Evolutionary conservation across 371 early-diverging fungal species (phyloP), one percentile per base, ranked within the genome.

Genomic region (Rhizopus microsporus): DNA sequence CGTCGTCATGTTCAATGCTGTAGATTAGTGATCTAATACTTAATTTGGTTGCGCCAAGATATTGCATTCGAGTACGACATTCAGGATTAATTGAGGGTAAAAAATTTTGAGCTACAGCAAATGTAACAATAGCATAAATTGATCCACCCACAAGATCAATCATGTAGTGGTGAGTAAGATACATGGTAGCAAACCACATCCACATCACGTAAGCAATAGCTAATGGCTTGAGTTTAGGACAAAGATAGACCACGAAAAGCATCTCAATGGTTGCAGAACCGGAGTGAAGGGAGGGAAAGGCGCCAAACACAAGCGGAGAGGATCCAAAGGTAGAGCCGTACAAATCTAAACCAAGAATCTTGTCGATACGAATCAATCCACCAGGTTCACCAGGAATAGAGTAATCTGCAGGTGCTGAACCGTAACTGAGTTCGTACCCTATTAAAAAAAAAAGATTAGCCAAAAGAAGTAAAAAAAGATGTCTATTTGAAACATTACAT

Each of bases 161-260:
- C 59, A 89, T 72, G 54, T 88, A 90, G 56, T 90, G 89, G 60
- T 90, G 91, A 3, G 83, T 83, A n/a, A 89, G 66, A 64, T 90
- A 90, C 83, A 90, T 86, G 57, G 89, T 89, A 0, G 88, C 81
- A 85, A 84, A 87, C 91, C 89, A 88, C 68, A 88, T 78, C 88
- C 88, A 88, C 60, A 80, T 68, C n/a, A 85, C 79, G 64, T 89
- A 88, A 4, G 59, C 57, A 12, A 82, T 57, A n/a, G 62, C 71
- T 8, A 83, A 65, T 2, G 81, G 78, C 44, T 74, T 71, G 37
- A 78, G 49, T 31, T 67, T 71, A 3, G 85, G 86, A 32, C 66
- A 72, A 34, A 85, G 53, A 43, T 74, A 79, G 42, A 65, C 70
- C 39, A 83, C 58, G 64, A 89, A 89, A 32, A 86, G 62, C 67